Conservation (phyloP, 1,284 basidiomycete species). For the Phylloboletellus chloephorus region DNA sequence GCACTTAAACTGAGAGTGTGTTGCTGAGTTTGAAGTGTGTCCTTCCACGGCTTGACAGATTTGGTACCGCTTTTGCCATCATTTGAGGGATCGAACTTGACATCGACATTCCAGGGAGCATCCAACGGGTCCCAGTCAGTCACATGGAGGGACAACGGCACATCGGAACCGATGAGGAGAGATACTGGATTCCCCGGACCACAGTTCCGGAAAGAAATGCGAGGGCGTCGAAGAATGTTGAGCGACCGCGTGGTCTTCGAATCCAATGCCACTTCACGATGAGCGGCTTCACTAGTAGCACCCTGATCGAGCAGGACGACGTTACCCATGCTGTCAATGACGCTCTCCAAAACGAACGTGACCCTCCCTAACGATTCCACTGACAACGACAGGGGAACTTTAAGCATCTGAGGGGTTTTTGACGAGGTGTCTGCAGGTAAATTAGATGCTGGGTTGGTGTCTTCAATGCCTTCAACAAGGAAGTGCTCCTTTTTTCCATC, state of each 20-base stretch:
- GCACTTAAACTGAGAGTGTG: constrained; percentile 50
- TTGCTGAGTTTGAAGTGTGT: constrained; percentile 47
- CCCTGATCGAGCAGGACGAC: constrained; percentile 43
- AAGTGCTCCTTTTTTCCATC: constrained; percentile 62
- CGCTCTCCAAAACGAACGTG: constrained; percentile 65
- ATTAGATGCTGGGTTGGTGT: constrained; percentile 32
- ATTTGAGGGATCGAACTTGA: constrained; percentile 55
- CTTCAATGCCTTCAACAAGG: constrained; percentile 80
- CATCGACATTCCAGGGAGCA: constrained; percentile 59
- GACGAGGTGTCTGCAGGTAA: constrained; percentile 20
- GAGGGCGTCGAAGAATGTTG: constrained; percentile 71
- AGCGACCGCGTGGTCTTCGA: constrained; percentile 59
- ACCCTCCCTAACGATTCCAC: constrained; percentile 60
- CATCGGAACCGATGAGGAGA: constrained; percentile 67
- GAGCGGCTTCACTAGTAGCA: constrained; percentile 20
- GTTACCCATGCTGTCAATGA: constrained; percentile 74
- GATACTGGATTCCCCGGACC: constrained; percentile 67
- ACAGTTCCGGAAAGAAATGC: constrained; percentile 71
- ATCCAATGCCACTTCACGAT: constrained; percentile 17
- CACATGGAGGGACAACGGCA: constrained; percentile 46
- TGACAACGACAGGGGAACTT: constrained; percentile 63
- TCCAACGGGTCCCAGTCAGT: constrained; percentile 54
- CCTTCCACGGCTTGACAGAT: constrained; percentile 54
- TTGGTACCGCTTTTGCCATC: constrained; percentile 35
- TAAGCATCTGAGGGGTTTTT: constrained; percentile 48